These are phyloP conservation scores for Saturnispora zaruensis DNA, from an alignment of 805 yeast species.

Conservation along the genomic window DNA sequence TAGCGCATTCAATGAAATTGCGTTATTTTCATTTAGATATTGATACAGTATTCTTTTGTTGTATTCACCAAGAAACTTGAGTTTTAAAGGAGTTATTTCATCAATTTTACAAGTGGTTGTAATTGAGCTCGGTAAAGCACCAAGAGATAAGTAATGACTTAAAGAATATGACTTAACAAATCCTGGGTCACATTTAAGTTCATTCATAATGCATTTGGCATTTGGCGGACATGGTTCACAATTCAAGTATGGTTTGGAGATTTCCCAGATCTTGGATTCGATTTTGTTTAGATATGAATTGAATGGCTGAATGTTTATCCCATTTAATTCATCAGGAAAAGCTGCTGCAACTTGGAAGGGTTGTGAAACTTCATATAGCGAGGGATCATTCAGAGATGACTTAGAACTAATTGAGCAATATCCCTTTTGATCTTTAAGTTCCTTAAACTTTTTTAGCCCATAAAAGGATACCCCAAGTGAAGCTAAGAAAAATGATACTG, in stretches of 20 bases:
- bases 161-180: slow-evolving; percentile 46
- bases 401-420: slow-evolving; percentile 48
- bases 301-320: slow-evolving; percentile 3
- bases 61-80: slow-evolving; percentile 65
- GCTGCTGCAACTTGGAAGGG: neutral
- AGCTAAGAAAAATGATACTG: neutral
- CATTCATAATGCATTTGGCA: slow-evolving; percentile 60
- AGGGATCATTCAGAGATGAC: neutral
- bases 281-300: slow-evolving; percentile 26
- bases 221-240: slow-evolving; percentile 79
- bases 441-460: slow-evolving; percentile 47
- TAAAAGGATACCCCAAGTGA: neutral
- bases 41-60: slow-evolving; percentile 46
- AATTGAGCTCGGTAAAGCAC: neutral
- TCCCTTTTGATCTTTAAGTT: slow-evolving; percentile 55
- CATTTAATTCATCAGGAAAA: neutral
- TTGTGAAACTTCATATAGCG: neutral
- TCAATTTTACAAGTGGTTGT: slow-evolving; percentile 2
- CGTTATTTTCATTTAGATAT: slow-evolving; percentile 53
- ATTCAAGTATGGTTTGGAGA: slow-evolving; percentile 24
- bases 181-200: slow-evolving; percentile 64
- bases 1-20: slow-evolving; percentile 66
- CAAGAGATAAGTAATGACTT: slow-evolving; percentile 41
- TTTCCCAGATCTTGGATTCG: slow-evolving; percentile 40
- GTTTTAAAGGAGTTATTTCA: slow-evolving; percentile 42